Base-by-base conservation (phyloP, 192 early-diverging fungal species). In the Backusella liffmaniae region DNA sequence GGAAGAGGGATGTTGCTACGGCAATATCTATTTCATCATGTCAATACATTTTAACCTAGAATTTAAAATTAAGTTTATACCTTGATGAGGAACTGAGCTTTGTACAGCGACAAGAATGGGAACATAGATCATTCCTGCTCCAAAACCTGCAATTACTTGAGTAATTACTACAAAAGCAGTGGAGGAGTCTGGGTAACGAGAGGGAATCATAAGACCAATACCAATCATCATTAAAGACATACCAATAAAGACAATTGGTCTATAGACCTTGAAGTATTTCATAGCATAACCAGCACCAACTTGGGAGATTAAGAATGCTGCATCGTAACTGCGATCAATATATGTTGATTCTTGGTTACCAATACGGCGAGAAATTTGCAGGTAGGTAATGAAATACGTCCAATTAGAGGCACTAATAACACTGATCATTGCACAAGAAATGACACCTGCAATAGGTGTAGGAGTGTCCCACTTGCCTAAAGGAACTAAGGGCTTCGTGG, bases 181-280 rank as follows among this genome's bases (percentile, higher is more conserved):
- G 1, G 67, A 35, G 18, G 66, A 67, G 5, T 32, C 21, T 21
- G 75, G 66, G 26, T 51, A 42, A 59, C 75, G 75, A 39, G 75
- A 68, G n/a, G 67, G 75, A 5, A 76, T 76, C 75, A 76, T 76
- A 23, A 76, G 51, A 39, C 67, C 75, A 21, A 76, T 68, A 56
- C 75, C 75, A 9, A 76, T 49, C 30, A 76, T 51, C 34, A 41
- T 30, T 5, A 76, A 9, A 12, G 39, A 67, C 32, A 76, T 67
- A 41, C 75, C 75, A 18, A 12, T 67, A 70, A 76, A 59, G 5
- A 76, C 66, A 36, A 76, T 36, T 34, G 66, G 67, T 36, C 67
- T 68, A 26, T 67, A 68, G 4, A 67, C 35, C 18, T 68, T 67
- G 75, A 59, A 76, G 23, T 67, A 39, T 15, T 69, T 76, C 34